Evolutionary conservation across 306 rosid species (phyloP).

Genomic region (Cyclanthera cordifolia): DNA sequence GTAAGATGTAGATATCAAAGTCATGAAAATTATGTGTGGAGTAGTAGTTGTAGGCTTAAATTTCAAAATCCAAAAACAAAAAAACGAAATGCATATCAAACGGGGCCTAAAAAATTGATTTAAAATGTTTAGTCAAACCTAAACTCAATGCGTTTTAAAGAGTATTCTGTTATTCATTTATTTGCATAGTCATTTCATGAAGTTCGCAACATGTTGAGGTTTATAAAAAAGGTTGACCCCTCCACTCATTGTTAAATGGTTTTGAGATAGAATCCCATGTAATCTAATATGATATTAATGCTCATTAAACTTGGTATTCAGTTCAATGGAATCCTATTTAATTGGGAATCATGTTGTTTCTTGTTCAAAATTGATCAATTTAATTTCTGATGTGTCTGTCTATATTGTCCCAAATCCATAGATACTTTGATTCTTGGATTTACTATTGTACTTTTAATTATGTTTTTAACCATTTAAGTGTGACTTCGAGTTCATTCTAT

Average conservation of each 20-base stretch:
- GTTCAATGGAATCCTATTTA: not conserved
- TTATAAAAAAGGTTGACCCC: too few relatives aligned
- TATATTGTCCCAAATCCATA: not conserved
- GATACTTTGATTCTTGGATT: not conserved
- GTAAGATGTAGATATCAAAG: too few relatives aligned
- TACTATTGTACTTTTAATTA: not conserved
- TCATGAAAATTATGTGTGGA: too few relatives aligned
- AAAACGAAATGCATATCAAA: too few relatives aligned
- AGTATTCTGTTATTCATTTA: not conserved
- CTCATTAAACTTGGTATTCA: too few relatives aligned
- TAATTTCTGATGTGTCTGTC: not conserved
- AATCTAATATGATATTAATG: not conserved
- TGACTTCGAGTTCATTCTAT: not conserved
- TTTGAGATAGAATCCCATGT: too few relatives aligned
- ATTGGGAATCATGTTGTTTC: too few relatives aligned
- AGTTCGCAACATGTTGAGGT: not conserved
- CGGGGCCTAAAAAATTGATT: too few relatives aligned
- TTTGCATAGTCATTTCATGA: not conserved
- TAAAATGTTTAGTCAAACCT: not conserved
- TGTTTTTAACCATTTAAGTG: not conserved
- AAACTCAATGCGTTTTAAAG: not conserved
- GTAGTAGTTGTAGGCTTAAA: too few relatives aligned
- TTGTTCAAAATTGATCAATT: not conserved
- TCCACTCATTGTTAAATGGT: too few relatives aligned
- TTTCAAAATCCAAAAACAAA: too few relatives aligned